Evolutionary conservation across 2,329 filamentous ascomycete genomes (phyloP).

Genomic region (Botryotinia convoluta): DNA sequence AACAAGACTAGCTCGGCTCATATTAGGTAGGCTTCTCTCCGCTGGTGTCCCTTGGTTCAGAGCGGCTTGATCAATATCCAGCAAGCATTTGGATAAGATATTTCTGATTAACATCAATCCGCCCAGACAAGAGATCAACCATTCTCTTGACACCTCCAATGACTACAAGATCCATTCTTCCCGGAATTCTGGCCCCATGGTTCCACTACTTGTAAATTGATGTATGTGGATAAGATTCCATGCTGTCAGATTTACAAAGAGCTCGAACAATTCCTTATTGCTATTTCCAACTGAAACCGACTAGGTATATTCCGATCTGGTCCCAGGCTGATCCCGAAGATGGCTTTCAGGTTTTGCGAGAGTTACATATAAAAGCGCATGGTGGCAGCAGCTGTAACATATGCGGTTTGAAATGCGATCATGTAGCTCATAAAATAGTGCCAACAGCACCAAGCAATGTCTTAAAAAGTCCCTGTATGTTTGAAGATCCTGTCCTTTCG

Average conservation of each 20-base stretch:
- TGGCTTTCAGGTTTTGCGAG: neutral
- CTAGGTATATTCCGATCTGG: neutral
- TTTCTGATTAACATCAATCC: no score
- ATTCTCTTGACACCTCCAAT: neutral
- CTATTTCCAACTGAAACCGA: neutral
- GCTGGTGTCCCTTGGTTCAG: no score
- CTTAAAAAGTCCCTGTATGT: neutral
- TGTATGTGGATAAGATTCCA: neutral
- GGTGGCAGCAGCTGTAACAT: neutral
- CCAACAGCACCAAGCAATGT: no score
- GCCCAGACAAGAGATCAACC: no score
- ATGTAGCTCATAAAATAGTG: neutral
- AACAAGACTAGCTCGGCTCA: neutral
- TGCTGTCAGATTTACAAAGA: neutral
- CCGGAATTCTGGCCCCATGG: no score
- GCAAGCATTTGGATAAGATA: neutral
- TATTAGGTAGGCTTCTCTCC: neutral
- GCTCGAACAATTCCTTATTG: neutral
- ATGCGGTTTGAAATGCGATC: no score
- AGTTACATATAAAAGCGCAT: neutral
- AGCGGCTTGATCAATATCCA: neutral
- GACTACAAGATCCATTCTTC: neutral
- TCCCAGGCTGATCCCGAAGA: neutral
- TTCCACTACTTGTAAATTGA: neutral
- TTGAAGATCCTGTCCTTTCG: no score